A percentile compares a stretch with the other conserved stretches of the same genome.
These are phyloP conservation scores for Saccharomyces hybrid DNA, from an alignment of 1,139 yeast genomes.

Conservation along the genomic window DNA sequence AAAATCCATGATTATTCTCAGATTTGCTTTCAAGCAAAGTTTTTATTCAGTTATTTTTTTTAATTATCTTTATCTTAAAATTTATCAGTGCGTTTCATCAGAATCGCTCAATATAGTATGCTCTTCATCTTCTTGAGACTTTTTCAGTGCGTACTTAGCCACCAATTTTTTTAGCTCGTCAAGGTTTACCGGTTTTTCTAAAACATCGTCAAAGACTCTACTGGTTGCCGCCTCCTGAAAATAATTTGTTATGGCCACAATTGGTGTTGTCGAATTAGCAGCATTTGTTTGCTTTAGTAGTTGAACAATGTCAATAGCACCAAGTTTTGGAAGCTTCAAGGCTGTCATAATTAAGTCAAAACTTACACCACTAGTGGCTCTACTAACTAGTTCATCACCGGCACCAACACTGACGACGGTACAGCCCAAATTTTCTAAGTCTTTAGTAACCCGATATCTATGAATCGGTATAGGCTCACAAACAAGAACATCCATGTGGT, in stretches of 20 bases:
- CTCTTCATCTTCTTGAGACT: slow-evolving; percentile 26
- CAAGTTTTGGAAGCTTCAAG: slow-evolving; percentile 54
- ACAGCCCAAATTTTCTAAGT: slow-evolving; percentile 68
- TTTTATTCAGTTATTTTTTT: no score
- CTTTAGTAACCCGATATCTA: slow-evolving; percentile 56
- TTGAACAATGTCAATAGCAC: slow-evolving; percentile 68
- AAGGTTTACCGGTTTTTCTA: slow-evolving; percentile 66
- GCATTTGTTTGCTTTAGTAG: slow-evolving; percentile 71
- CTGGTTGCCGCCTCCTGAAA: slow-evolving; percentile 56
- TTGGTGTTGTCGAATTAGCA: slow-evolving; percentile 66
- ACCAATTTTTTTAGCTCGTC: slow-evolving; percentile 35
- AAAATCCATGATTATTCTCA: background rate
- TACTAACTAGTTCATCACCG: slow-evolving; percentile 75
- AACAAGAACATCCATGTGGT: slow-evolving; percentile 53
- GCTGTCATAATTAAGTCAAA: slow-evolving; percentile 83
- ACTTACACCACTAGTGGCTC: slow-evolving; percentile 76
- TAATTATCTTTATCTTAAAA: background rate
- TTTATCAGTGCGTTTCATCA: slow-evolving; percentile 12
- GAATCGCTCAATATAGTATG: slow-evolving; percentile 28
- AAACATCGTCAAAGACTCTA: slow-evolving; percentile 58
- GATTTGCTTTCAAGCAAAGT: background rate
- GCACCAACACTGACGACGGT: slow-evolving; percentile 69
- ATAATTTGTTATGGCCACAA: slow-evolving; percentile 69
- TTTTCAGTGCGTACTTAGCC: slow-evolving; percentile 27
- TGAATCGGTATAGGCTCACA: slow-evolving; percentile 87